Percentiles rank a stretch among this genome's conserved stretches.
These are phyloP conservation scores for Boletus hoseneyae DNA, from an alignment of 1,284 basidiomycete species.

Conservation along the genomic window DNA sequence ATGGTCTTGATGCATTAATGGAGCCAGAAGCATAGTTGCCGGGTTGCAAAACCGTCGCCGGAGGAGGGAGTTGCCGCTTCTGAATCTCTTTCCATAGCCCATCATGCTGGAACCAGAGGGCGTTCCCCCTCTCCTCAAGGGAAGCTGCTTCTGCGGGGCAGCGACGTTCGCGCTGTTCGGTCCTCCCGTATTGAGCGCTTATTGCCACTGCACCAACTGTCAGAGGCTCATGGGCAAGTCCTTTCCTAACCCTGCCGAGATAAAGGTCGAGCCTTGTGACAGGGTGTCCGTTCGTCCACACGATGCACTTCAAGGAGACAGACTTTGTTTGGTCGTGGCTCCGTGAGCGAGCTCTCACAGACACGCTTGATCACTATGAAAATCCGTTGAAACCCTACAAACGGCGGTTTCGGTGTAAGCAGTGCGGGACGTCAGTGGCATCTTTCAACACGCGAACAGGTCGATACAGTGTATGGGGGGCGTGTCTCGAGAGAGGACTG, in stretches of 20 bases:
- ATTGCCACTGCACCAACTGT: constrained; percentile 64
- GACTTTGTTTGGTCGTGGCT: constrained; percentile 53
- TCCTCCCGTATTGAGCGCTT: constrained; percentile 50
- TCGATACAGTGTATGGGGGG: constrained; percentile 54
- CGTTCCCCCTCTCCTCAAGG: constrained; percentile 25
- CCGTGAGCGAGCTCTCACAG: constrained; percentile 27
- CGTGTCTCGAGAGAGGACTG: constrained; percentile 47
- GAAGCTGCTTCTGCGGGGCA: constrained; percentile 53
- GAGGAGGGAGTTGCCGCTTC: too few species aligned
- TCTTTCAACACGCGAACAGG: constrained; percentile 46
- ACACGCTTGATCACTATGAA: constrained; percentile 43
- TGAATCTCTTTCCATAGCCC: too few species aligned
- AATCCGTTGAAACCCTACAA: constrained; percentile 52
- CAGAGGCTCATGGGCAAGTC: constrained; percentile 51
- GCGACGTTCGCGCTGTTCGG: constrained; percentile 45
- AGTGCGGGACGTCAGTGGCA: constrained; percentile 51
- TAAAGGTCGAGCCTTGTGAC: not conserved
- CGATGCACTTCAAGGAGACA: constrained; percentile 49
- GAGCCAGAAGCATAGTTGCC: too few species aligned
- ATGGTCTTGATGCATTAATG: too few species aligned
- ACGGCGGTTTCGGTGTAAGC: constrained; percentile 55
- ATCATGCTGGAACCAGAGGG: constrained; percentile 18
- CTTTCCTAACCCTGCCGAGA: not conserved
- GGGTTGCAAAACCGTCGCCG: too few species aligned
- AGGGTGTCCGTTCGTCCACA: constrained; percentile 62